Evolutionary conservation across 768 basidiomycete species (phyloP), one percentile per base, ranked within the genome.

Genomic region (Clathrus columnatus): DNA sequence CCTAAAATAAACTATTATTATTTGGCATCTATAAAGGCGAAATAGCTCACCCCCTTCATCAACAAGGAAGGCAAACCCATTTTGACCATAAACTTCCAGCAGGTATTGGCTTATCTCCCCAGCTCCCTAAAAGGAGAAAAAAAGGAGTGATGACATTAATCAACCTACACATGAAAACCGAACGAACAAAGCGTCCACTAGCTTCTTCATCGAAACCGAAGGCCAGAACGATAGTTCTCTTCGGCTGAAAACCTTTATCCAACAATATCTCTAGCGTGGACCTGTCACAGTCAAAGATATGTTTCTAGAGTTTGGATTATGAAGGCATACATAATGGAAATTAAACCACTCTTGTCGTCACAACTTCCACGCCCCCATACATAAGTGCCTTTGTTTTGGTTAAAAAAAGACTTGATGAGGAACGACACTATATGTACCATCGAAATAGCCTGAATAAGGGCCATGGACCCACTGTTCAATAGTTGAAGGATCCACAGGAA

Each of bases 131-230:
- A 28, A 7, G 20, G 17, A 18, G 32, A 18, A 11, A 52, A n/a
- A 16, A 20, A 48, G 24, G 3, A 24, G 32, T 4, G 48, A 5
- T 54, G 60, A n/a, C 44, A 32, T 66, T 29, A 27, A 41, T 7
- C 16, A 44, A 24, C 21, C 21, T 50, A 42, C 21, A 11, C 23
- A 28, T 3, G 48, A 18, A 20, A 29, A n/a, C 24, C n/a, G n/a
- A 32, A 50, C 58, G 57, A 68, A 78, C 80, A 59, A 75, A 68
- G 29, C 51, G 49, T 42, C 83, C 83, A 52, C 74, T 72, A 54
- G 78, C 72, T 70, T 89, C 87, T 65, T 90, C 89, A 60, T 90
- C 88, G 59, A 87, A 90, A 1, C 89, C 84, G 59, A 79, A 85
- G 4, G 82, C 72, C 57, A 84, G 71, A 1, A 84, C 77, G 20